These are phyloP conservation scores for Calonectria pauciramosa DNA, from an alignment of 2,329 filamentous ascomycete genomes.

Conservation along the genomic window DNA sequence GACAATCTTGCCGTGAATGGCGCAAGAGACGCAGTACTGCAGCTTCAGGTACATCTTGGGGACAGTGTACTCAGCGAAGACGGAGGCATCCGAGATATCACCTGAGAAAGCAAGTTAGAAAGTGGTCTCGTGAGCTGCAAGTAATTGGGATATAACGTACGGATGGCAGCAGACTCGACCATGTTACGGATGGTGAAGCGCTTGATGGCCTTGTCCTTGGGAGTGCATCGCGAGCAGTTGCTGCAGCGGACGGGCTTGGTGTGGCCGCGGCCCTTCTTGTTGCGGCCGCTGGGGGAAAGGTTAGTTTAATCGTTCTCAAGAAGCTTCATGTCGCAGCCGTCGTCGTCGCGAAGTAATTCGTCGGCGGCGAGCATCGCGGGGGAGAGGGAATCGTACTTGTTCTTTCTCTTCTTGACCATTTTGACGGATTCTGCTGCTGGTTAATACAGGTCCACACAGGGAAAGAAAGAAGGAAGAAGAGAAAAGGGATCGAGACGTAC, in stretches of 20 bases:
- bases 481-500: conserved; percentile 44
- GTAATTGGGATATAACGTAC: conserved; percentile 72
- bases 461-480: conserved; percentile 38
- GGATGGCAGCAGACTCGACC: conserved; percentile 99
- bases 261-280: conserved; percentile 99
- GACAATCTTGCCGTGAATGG: conserved; percentile 99
- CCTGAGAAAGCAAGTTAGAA: conserved; percentile 66
- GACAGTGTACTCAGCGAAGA: conserved; percentile 99
- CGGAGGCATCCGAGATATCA: conserved; percentile 99
- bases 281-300: conserved; percentile 80
- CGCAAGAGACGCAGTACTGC: conserved; percentile 99
- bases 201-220: conserved; percentile 99
- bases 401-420: conserved; percentile 82
- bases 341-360: conserved; percentile 30
- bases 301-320: conserved; percentile 32
- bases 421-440: conserved; percentile 67
- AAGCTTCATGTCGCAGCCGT: conserved; percentile 15
- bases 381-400: conserved; percentile 66
- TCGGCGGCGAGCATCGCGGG: conserved; percentile 42
- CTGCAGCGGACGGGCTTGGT: conserved; percentile 95
- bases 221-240: conserved; percentile 86
- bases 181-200: conserved; percentile 99
- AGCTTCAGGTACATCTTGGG: conserved; percentile 99
- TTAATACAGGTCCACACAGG: conserved; percentile 51
- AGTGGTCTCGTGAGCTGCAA: background rate